Conservation (phyloP, 1,139 yeast genomes). For the Saccharomyces hybrid region DNA sequence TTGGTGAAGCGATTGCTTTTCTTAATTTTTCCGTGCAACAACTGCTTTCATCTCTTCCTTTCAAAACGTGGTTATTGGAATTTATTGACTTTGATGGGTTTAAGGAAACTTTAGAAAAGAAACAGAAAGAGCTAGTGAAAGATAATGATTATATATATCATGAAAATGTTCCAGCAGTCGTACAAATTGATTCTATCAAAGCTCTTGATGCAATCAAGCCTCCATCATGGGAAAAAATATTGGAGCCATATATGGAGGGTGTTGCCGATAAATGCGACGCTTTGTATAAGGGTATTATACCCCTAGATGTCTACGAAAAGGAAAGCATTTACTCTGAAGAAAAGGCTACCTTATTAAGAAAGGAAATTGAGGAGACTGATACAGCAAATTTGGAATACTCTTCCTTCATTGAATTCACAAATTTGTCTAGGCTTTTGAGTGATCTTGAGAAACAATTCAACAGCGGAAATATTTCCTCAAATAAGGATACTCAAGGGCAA, state of each 20-base stretch:
- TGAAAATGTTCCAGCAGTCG: conserved; percentile 57
- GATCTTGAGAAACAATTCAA: conserved; percentile 39
- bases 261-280: conserved; percentile 45
- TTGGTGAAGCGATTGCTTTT: conserved; percentile 74
- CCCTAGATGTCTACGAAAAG: conserved; percentile 79
- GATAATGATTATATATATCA: conserved; percentile 91
- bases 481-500: conserved; percentile 15
- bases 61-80: conserved; percentile 22
- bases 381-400: conserved; percentile 72
- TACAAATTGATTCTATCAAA: conserved; percentile 50
- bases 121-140: conserved; percentile 42
- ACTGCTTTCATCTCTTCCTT: conserved; percentile 20
- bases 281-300: conserved; percentile 73
- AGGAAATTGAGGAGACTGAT: conserved; percentile 67
- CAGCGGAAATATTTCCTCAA: conserved; percentile 11
- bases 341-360: conserved; percentile 68
- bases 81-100: conserved; percentile 31
- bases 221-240: conserved; percentile 28
- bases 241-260: conserved; percentile 47
- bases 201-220: conserved; percentile 69
- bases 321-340: conserved; percentile 85
- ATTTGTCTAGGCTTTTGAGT: conserved; percentile 60
- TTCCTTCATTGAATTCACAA: conserved; percentile 73
- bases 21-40: conserved; percentile 43
- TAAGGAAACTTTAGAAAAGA: conserved; percentile 26